Evolutionary conservation across 768 basidiomycete species (phyloP), one percentile per base, ranked within the genome.

Genomic region (Panus rudis): DNA sequence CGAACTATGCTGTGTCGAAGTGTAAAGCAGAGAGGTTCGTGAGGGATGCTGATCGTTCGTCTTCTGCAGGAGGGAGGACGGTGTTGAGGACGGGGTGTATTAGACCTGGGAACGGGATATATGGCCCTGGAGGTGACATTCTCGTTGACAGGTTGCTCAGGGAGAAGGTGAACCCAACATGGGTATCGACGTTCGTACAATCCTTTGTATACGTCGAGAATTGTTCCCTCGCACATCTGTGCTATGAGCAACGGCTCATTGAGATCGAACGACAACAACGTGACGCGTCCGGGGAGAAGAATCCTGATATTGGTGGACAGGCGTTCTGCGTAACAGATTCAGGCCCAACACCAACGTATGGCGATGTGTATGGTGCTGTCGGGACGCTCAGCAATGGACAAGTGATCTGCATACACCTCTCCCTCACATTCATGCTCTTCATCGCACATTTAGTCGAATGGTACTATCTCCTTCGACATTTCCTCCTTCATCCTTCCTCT

Each of bases 131-230:
- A 27, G 85, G 84, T 4, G 86, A 88, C 57, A 71, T 82, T 52
- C 55, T 84, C 10, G 77, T 74, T 40, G 82, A 74, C 3, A 72
- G 76, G 16, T 84, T 80, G 56, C 72, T 89, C 32, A 63, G 71
- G 3, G 73, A 80, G 34, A 63, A 71, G 54, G 57, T 63, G 39
- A 84, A 80, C 53, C 79, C 78, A 2, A 75, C 77, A 0, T 89
- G 84, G 84, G 67, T 76, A 24, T 47, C 54, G 4, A 67, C 70
- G 45, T 70, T 74, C 43, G 52, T 85, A 26, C 77, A 81, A 50
- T 81, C 79, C 6, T 83, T 81, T 59, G 62, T 66, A 52, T 85
- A 85, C 50, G 84, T 87, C 47, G 86, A 88, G 62, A 89, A 89
- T 53, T 81, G 77, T 52, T 78, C 79, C 0, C 63, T 78, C 1